phyloP scores from a whole-genome alignment of 2,329 filamentous ascomycete genomes.

The Sclerotinia borealis region DNA sequence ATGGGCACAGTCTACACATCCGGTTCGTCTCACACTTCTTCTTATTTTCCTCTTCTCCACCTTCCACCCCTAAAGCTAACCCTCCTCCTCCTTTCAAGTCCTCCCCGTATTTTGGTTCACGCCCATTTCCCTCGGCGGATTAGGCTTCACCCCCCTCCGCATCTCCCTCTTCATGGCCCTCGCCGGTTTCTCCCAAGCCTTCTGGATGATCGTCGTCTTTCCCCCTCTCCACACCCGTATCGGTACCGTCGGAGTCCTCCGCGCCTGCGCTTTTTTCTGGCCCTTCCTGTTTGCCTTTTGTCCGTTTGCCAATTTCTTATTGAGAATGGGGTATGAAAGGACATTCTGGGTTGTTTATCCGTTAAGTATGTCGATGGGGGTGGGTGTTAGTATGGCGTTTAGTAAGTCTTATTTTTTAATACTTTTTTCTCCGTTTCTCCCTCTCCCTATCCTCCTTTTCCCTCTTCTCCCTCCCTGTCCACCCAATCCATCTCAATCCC shows the following conservation, averaged over 20 bases:
- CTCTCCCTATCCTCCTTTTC: not conserved
- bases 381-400: slow-evolving; percentile 41
- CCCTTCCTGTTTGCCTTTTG: slow-evolving; percentile 56
- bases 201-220: slow-evolving; percentile 67
- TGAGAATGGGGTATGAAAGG: slow-evolving; percentile 39
- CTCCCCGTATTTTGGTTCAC: slow-evolving; percentile 65
- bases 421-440: slow-evolving; percentile 44
- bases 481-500: no score
- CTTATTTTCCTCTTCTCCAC: not conserved
- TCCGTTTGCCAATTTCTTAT: slow-evolving; percentile 51
- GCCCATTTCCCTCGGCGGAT: slow-evolving; percentile 54
- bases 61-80: not conserved
- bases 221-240: slow-evolving; percentile 58
- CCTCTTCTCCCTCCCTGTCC: not conserved
- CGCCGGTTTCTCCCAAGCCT: slow-evolving; percentile 59
- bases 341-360: slow-evolving; percentile 31
- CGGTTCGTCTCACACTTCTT: slow-evolving; percentile 13
- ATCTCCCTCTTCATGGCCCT: slow-evolving; percentile 63
- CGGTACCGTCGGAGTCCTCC: slow-evolving; percentile 61
- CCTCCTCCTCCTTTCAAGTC: slow-evolving; percentile 33
- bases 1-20: slow-evolving; percentile 69
- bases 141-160: slow-evolving; percentile 52
- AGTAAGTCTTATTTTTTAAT: slow-evolving; percentile 42
- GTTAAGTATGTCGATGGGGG: slow-evolving; percentile 51
- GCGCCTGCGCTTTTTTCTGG: slow-evolving; percentile 50